Evolutionary conservation across 352 stramenopile species (phyloP).

Genomic region (Pseudoperonospora humuli): DNA sequence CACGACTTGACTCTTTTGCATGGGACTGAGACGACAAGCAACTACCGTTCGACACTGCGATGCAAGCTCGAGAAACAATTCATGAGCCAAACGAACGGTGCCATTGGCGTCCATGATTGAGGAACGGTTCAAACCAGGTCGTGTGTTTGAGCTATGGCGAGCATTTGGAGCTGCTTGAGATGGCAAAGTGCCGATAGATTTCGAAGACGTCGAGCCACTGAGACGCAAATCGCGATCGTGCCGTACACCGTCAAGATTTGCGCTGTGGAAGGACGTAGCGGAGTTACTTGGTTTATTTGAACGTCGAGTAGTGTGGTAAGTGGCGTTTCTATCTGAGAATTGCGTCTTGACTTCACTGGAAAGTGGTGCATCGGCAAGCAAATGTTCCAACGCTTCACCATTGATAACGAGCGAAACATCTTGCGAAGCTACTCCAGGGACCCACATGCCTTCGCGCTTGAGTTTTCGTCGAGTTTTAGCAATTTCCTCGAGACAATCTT

Average conservation of each 20-base stretch:
- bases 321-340: constrained; percentile 7
- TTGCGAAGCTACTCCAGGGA: constrained; percentile 59
- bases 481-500: constrained; percentile 79
- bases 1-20: constrained; percentile 91
- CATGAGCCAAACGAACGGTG: constrained; percentile 28
- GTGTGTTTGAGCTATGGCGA: too few species aligned
- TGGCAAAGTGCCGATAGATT: constrained; percentile 39
- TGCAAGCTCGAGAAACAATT: constrained; percentile 78
- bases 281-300: constrained; percentile 5
- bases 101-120: constrained; percentile 20
- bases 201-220: constrained; percentile 40
- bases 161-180: constrained; percentile 19
- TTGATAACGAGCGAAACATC: constrained; percentile 81
- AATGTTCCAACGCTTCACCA: constrained; percentile 63
- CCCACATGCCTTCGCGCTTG: constrained; percentile 73
- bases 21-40: constrained; percentile 81
- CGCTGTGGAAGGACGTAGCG: background rate
- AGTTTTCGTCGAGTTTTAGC: constrained; percentile 62
- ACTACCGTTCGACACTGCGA: constrained; percentile 84
- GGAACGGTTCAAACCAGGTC: constrained; percentile 25
- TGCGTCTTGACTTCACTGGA: constrained; percentile 13
- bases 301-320: constrained; percentile 14
- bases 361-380: constrained; percentile 40
- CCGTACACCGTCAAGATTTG: constrained; percentile 5
- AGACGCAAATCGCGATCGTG: constrained; percentile 11